Evolutionary conservation across 306 rosid species (phyloP).

Genomic region (Oxytropis ochrocephala): DNA sequence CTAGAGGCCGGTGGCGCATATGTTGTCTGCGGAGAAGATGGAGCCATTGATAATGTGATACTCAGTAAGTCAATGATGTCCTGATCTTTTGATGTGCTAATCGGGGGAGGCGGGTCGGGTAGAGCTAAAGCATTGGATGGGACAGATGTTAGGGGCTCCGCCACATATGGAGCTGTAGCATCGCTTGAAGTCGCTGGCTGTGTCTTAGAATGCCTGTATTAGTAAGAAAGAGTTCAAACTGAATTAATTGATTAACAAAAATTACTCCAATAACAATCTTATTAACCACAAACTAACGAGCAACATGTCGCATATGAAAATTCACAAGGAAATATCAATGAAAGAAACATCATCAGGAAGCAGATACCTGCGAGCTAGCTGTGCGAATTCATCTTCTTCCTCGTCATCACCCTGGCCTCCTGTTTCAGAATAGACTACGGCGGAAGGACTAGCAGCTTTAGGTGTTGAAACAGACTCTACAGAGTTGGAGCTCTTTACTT

Average conservation of each 20-base stretch:
- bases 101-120: slow-evolving; percentile 52
- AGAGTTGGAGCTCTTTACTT: slow-evolving; percentile 35
- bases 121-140: slow-evolving; percentile 61
- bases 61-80: slow-evolving; percentile 85
- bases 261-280: neutral
- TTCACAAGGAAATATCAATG: slow-evolving; percentile 2
- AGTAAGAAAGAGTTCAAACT: slow-evolving; percentile 8
- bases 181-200: slow-evolving; percentile 34
- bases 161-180: slow-evolving; percentile 29
- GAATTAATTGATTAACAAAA: neutral
- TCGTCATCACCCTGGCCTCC: slow-evolving; percentile 52
- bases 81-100: slow-evolving; percentile 58
- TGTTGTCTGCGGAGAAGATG: slow-evolving; percentile 37
- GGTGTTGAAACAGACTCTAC: slow-evolving; percentile 37
- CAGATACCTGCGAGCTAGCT: slow-evolving; percentile 83
- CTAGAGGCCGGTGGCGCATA: slow-evolving; percentile 33
- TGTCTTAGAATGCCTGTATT: slow-evolving; percentile 71
- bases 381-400: slow-evolving; percentile 93
- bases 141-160: slow-evolving; percentile 33
- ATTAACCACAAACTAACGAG: neutral
- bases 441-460: slow-evolving; percentile 34
- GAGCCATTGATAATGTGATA: slow-evolving; percentile 54
- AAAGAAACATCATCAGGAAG: neutral
- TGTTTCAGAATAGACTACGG: slow-evolving; percentile 23
- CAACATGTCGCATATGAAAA: neutral